A percentile compares a stretch with the other conserved stretches of the same genome.
phyloP scores from a whole-genome alignment of 2,329 filamentous ascomycete genomes.

The Fonsecaea pedrosoi region DNA sequence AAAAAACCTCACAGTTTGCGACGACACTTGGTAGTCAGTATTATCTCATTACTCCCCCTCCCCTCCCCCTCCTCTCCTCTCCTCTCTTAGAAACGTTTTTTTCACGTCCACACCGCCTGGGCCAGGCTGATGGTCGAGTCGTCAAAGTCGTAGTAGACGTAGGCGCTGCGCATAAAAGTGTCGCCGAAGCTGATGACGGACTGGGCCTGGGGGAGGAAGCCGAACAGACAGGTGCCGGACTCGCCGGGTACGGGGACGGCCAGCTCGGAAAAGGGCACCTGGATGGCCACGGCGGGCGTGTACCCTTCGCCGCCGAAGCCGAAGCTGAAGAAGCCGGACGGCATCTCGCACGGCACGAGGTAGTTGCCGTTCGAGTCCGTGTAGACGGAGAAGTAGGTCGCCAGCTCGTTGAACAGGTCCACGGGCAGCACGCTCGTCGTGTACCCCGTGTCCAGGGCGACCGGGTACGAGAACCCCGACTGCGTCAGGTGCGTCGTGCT shows the following conservation, averaged over 20 bases:
- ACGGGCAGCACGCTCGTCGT: slow-evolving; percentile 2
- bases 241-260: neutral
- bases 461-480: slow-evolving; percentile 6
- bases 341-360: slow-evolving; percentile 8
- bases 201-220: slow-evolving; percentile 6
- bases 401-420: slow-evolving; percentile 1
- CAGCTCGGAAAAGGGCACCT: neutral
- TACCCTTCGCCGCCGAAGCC: neutral
- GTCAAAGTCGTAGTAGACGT: slow-evolving; percentile 74
- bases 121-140: slow-evolving; percentile 75
- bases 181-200: slow-evolving; percentile 67
- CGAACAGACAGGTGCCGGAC: neutral
- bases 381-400: neutral
- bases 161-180: slow-evolving; percentile 75
- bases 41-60: too few relatives aligned
- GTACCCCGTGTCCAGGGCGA: slow-evolving; percentile 9
- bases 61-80: too few relatives aligned
- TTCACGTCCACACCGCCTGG: slow-evolving; percentile 49
- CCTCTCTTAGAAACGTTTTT: neutral
- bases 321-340: neutral
- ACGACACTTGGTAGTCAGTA: too few relatives aligned
- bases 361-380: neutral
- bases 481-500: neutral
- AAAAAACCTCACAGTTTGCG: too few relatives aligned
- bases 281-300: neutral